Evolutionary conservation across 2,329 filamentous ascomycete species (phyloP), one percentile per base, ranked within the genome.

Genomic region (Sarocladium strictum): DNA sequence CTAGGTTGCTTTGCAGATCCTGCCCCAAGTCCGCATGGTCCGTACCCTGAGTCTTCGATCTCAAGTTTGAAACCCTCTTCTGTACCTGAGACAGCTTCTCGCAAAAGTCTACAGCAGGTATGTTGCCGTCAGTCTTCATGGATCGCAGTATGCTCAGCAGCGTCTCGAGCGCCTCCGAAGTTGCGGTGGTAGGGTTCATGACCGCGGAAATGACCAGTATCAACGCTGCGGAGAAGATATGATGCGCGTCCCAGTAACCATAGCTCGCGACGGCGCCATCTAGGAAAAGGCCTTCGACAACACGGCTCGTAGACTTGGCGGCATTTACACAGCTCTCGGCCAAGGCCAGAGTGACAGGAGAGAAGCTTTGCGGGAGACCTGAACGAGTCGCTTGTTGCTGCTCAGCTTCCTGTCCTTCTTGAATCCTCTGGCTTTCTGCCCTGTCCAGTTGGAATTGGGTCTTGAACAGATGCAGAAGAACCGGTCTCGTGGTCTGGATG

Each of bases 251-350:
- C 65, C 64, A 68, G 24, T 67, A 68, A 1, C 65, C 65, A 40
- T 64, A 67, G 0, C 64, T 67, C 2, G 65, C 65, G 1, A 65
- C 59, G 0, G 54, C 55, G 0, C 55, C 57, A 14, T 63, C 60
- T 2, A 64, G 17, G 11, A 65, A 66, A 0, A 66, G 55, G 0
- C 56, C 55, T 9, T 64, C 62, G 2, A 64, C 64, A 5, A 67
- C 63, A 1, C 61, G 62, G 1, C 63, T 65, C 0, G 65, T 64
- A 1, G 65, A 61, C 3, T 65, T 63, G 0, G 66, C 66, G 0
- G 65, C 65, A 2, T 63, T 64, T n/a, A 68, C 62, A 35, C 66
- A 69, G 26, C 64, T 67, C 1, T 69, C 66, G 3, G 66, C 66
- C 1, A 68, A 55, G 0, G 29, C 29, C 1, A 66, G 56, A 1